Evolutionary conservation across 2,329 filamentous ascomycete genomes (phyloP), one percentile per base, ranked within the genome.

Genomic region (Penicillium corylophilum): DNA sequence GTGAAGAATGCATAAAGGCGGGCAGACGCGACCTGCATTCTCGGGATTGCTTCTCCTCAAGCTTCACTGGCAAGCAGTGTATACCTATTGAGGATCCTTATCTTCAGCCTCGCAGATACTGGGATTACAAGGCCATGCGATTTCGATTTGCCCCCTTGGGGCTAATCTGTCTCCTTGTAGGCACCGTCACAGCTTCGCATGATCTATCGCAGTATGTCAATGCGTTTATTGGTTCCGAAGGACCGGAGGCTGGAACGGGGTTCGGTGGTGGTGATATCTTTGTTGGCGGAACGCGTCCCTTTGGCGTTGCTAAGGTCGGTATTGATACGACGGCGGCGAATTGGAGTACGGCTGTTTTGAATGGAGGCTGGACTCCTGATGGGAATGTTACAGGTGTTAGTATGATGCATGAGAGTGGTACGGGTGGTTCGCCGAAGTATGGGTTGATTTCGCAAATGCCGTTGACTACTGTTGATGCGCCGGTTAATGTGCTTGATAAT

Each of bases 321-420:
- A 70, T 75, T 51, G 75, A 70, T 45, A 66, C 64, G 15, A 70
- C 67, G 4, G 67, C 66, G 23, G 69, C 67, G 2, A 70, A 71
- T 49, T 69, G 65, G 51, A 63, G 56, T 48, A 65, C 66, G 5
- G 72, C 72, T 2, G 65, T 70, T 46, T 59, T 71, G 26, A 76
- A 76, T 59, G 72, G 72, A 20, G 75, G 74, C 3, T 76, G 74
- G 65, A 66, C 66, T 15, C 76, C 76, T 0, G 78, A 81, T 59
- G 77, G 75, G 2, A 78, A 74, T 53, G 68, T 82, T 26, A 77
- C 76, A 5, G 79, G 78, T 15, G 79, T 82, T 61, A 67, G 64
- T 41, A 64, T 74, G 26, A 74, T 79, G 74, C 78, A 80, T 59
- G 77, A 79, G 56, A 73, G 68, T 46, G 77, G 77, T 3, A 79